Conservation (phyloP, 768 basidiomycete species). For the Boletellus ananiceps region DNA sequence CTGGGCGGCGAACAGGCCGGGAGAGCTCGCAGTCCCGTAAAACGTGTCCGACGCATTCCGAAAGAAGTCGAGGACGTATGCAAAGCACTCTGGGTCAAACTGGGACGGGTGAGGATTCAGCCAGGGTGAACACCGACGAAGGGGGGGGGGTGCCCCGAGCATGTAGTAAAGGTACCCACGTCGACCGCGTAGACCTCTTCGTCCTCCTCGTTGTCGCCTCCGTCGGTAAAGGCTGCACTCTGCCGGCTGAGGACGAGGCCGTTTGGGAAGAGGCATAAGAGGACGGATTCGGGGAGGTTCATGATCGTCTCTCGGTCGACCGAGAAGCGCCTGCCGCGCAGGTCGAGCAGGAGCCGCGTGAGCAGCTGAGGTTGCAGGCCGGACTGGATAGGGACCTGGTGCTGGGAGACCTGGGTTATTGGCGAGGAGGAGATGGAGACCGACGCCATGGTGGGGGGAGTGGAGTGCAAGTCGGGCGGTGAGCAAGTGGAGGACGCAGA, state of each 20-base stretch:
- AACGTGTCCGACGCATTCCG: slow-evolving; percentile 81
- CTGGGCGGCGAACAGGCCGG: slow-evolving; percentile 74
- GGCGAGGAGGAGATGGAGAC: slow-evolving; percentile 47
- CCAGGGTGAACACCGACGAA: background rate
- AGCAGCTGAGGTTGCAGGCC: slow-evolving; percentile 84
- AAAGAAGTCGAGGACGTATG: slow-evolving; percentile 92
- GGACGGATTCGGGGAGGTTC: slow-evolving; percentile 95
- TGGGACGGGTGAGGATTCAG: slow-evolving; percentile 30
- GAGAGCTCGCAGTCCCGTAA: slow-evolving; percentile 75
- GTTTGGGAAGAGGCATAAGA: slow-evolving; percentile 95
- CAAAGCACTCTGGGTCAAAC: slow-evolving; percentile 98
- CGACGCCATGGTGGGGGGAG: slow-evolving; percentile 33
- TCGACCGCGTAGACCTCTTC: slow-evolving; percentile 96
- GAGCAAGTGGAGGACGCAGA: slow-evolving; percentile 7
- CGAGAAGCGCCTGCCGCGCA: slow-evolving; percentile 86
- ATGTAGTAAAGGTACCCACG: slow-evolving; percentile 50
- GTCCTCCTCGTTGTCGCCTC: slow-evolving; percentile 69
- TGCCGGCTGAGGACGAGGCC: slow-evolving; percentile 91
- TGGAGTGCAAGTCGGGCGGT: slow-evolving; percentile 8
- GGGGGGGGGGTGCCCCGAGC: slow-evolving; percentile 1
- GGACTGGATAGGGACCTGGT: slow-evolving; percentile 52
- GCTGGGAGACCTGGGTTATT: slow-evolving; percentile 54
- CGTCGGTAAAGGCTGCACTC: slow-evolving; percentile 68
- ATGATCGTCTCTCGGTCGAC: slow-evolving; percentile 97
- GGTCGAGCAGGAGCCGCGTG: slow-evolving; percentile 84